These are phyloP conservation scores for Stephania cephalantha DNA, from an alignment of 164 flowering plant species.

Conservation along the genomic window DNA sequence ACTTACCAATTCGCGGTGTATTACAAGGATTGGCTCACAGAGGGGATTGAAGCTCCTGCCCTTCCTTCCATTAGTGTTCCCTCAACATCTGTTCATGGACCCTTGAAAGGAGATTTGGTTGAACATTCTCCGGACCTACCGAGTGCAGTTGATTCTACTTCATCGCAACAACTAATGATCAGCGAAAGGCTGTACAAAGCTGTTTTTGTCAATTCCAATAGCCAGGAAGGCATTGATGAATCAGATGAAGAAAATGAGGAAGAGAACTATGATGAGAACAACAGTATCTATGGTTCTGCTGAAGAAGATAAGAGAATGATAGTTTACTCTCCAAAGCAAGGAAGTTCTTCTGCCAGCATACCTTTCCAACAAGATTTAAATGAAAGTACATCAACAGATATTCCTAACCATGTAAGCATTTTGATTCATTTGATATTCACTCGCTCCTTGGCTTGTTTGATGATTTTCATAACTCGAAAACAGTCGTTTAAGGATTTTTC, in stretches of 20 bases:
- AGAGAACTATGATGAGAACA: constrained; percentile 20
- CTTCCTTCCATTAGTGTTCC: constrained; percentile 52
- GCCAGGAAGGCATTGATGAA: constrained; percentile 18
- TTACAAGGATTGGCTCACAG: constrained; percentile 77
- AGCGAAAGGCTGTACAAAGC: constrained; percentile 52
- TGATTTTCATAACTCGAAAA: neutral
- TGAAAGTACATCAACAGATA: constrained; percentile 14
- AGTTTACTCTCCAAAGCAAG: constrained; percentile 17
- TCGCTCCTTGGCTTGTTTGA: neutral
- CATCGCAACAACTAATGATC: constrained; percentile 49
- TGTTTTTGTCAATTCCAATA: constrained; percentile 34
- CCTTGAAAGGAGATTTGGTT: constrained; percentile 19
- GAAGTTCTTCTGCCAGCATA: constrained; percentile 16
- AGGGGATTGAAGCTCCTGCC: constrained; percentile 52
- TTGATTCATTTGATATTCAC: neutral
- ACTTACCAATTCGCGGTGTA: constrained; percentile 66
- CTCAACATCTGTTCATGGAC: constrained; percentile 24
- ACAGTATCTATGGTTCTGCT: constrained; percentile 24
- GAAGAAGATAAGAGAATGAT: constrained; percentile 31
- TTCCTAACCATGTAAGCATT: constrained; percentile 30
- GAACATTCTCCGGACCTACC: constrained; percentile 28
- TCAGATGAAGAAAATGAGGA: constrained; percentile 21
- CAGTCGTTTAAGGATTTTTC: neutral
- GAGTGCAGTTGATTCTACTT: constrained; percentile 29
- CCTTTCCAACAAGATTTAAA: constrained; percentile 12